Evolutionary conservation across 2,329 filamentous ascomycete species (phyloP), one percentile per base, ranked within the genome.

Genomic region (Leptographium procerum): DNA sequence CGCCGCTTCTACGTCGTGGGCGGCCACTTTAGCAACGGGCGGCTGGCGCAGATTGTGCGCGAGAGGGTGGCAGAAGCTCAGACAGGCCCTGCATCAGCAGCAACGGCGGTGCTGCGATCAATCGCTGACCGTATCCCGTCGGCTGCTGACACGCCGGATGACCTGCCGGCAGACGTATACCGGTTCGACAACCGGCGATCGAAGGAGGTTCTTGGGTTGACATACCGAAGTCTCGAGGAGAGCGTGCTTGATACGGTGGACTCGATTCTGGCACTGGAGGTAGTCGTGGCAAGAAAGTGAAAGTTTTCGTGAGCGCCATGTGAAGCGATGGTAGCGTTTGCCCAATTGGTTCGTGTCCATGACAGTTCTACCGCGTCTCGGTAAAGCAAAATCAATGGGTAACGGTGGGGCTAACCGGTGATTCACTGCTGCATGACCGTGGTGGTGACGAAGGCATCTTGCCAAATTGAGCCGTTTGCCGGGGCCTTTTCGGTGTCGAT

Each of bases 1-100:
- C 79, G 84, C 68, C 76, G 86, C 1, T 88, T 86, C 71, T 84
- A 87, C 66, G 66, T 86, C 50, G 79, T 84, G 0, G 77, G 78
- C 0, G 81, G 79, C 0, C 75, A 79, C 64, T 87, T 85, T 66
- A 78, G 73, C 56, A 87, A 87, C 67, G 78, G 79, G 65, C 73
- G 78, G 65, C 77, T 86, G 40, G 75, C 74, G 0, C 74, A 82
- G 55, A 74, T 82, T 45, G 76, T 87, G 53, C 71, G 40, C 9
- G 40, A n/a, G n/a, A 43, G 2, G 16, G 40, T 43, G 19, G 40
- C 40, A 43, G 40, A 43, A 8, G 40, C 14, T n/a, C 19, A 43
- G 40, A 19, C 6, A 40, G 13, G 19, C n/a, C n/a, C n/a, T n/a
- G n/a, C n/a, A n/a, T n/a, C n/a, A n/a, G n/a, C n/a, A n/a, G n/a